Evolutionary conservation across 768 basidiomycete species (phyloP).

Genomic region (Lyophyllum shimeji): DNA sequence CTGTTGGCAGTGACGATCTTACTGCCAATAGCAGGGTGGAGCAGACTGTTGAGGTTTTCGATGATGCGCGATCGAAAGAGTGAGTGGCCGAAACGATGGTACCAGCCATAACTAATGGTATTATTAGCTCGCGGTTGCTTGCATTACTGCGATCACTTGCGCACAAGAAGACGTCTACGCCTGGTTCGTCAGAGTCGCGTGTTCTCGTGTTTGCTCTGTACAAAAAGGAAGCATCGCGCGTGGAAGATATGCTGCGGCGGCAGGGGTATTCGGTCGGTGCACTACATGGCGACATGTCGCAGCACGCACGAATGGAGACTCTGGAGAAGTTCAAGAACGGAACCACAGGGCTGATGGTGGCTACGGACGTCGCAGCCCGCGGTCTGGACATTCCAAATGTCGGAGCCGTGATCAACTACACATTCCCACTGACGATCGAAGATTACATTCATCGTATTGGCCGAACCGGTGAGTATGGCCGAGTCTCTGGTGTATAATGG

Average conservation of each 20-base stretch:
- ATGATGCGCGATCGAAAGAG: slow-evolving; percentile 86
- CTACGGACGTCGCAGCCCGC: slow-evolving; percentile 96
- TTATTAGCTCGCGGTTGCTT: slow-evolving; percentile 56
- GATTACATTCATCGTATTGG: slow-evolving; percentile 91
- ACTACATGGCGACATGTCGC: slow-evolving; percentile 90
- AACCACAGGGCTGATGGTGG: slow-evolving; percentile 79
- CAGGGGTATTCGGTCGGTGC: slow-evolving; percentile 79
- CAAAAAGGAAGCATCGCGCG: slow-evolving; percentile 95
- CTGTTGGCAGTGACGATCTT: slow-evolving; percentile 93
- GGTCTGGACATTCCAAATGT: slow-evolving; percentile 98
- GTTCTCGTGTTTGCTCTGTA: slow-evolving; percentile 94
- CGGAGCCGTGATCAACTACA: slow-evolving; percentile 91
- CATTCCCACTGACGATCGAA: slow-evolving; percentile 96
- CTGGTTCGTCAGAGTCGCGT: slow-evolving; percentile 55
- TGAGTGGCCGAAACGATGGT: slow-evolving; percentile 34
- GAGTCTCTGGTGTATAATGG: slow-evolving; percentile 18
- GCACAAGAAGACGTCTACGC: slow-evolving; percentile 61
- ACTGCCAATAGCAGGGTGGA: slow-evolving; percentile 94
- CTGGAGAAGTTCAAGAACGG: slow-evolving; percentile 87
- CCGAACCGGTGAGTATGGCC: slow-evolving; percentile 63
- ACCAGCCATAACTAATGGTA: neutral
- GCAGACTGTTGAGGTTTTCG: slow-evolving; percentile 90
- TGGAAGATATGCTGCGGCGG: slow-evolving; percentile 73
- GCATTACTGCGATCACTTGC: slow-evolving; percentile 52
- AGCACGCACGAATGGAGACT: slow-evolving; percentile 79